Conservation (phyloP, 768 basidiomycete species). For the Calocera cornea region DNA sequence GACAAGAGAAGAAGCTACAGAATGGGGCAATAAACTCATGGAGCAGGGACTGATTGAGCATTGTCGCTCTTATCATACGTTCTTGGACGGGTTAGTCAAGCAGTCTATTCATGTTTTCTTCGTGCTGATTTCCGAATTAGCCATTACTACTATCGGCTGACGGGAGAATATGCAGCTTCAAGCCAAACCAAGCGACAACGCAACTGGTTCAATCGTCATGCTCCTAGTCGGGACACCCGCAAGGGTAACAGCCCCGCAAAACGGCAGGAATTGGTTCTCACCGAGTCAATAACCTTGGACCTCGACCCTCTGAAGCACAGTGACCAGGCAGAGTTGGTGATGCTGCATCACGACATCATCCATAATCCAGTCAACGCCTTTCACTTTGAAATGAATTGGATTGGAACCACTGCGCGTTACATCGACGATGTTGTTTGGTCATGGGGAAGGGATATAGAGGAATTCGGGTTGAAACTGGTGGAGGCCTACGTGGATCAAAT, state of each 20-base stretch:
- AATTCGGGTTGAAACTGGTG: constrained; percentile 80
- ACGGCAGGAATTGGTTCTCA: constrained; percentile 56
- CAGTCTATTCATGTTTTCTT: background rate
- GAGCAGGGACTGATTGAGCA: constrained; percentile 81
- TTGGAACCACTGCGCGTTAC: constrained; percentile 80
- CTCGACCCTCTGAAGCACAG: constrained; percentile 51
- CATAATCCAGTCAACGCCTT: constrained; percentile 92
- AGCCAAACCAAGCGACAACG: constrained; percentile 18
- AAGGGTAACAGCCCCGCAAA: constrained; percentile 2
- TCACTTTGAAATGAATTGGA: constrained; percentile 96
- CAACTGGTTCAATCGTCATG: background rate
- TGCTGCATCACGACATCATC: constrained; percentile 86
- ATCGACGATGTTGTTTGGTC: constrained; percentile 77
- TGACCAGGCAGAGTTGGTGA: constrained; percentile 74
- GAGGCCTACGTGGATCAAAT: constrained; percentile 91
- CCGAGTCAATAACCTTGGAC: constrained; percentile 85
- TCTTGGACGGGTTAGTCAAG: constrained; percentile 64
- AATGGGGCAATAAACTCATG: constrained; percentile 62
- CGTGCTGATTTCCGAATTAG: constrained; percentile 25
- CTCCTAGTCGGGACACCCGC: background rate
- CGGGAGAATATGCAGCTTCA: constrained; percentile 58
- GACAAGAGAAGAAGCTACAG: constrained; percentile 61
- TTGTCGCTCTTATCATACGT: constrained; percentile 60
- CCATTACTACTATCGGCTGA: constrained; percentile 79
- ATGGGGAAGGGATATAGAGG: constrained; percentile 72